Evolutionary conservation across 1,139 yeast genomes (phyloP).

Genomic region (Entelexis paramagnoliae): DNA sequence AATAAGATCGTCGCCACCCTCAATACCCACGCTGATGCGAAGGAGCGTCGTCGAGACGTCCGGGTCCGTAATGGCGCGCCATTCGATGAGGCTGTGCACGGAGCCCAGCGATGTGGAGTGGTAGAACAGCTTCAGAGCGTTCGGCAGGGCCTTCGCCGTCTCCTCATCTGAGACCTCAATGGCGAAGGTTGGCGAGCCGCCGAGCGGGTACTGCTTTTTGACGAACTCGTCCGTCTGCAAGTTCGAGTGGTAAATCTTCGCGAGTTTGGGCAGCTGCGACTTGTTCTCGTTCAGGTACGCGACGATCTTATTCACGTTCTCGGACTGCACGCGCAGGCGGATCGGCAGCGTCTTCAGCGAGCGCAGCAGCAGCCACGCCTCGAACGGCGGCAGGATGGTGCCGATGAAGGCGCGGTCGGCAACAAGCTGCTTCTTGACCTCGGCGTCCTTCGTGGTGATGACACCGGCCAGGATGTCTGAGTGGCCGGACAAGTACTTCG

Average conservation of each 20-base stretch:
- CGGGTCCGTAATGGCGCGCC: constrained; percentile 72
- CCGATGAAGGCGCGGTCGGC: constrained; percentile 63
- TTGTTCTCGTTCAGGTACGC: constrained; percentile 44
- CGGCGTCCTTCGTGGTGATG: constrained; percentile 49
- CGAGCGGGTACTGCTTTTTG: constrained; percentile 51
- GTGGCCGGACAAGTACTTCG: constrained; percentile 88
- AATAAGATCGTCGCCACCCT: constrained; percentile 61
- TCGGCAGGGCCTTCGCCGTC: constrained; percentile 55
- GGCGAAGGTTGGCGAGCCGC: constrained; percentile 68
- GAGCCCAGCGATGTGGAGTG: constrained; percentile 94
- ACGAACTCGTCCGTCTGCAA: constrained; percentile 60
- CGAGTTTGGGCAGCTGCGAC: constrained; percentile 41
- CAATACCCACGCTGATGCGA: constrained; percentile 72
- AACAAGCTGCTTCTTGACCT: constrained; percentile 39
- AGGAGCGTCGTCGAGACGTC: constrained; percentile 46
- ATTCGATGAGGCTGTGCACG: constrained; percentile 82
- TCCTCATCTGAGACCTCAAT: constrained; percentile 44
- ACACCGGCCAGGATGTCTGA: constrained; percentile 84
- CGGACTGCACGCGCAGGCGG: constrained; percentile 57
- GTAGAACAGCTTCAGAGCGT: constrained; percentile 56
- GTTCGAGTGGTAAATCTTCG: constrained; percentile 56
- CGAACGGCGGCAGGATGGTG: constrained; percentile 67
- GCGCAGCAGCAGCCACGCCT: constrained; percentile 60
- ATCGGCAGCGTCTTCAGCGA: constrained; percentile 71
- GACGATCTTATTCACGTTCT: constrained; percentile 54